phyloP scores from a whole-genome alignment of 2,329 filamentous ascomycete species.

The Colletotrichum karsti region DNA sequence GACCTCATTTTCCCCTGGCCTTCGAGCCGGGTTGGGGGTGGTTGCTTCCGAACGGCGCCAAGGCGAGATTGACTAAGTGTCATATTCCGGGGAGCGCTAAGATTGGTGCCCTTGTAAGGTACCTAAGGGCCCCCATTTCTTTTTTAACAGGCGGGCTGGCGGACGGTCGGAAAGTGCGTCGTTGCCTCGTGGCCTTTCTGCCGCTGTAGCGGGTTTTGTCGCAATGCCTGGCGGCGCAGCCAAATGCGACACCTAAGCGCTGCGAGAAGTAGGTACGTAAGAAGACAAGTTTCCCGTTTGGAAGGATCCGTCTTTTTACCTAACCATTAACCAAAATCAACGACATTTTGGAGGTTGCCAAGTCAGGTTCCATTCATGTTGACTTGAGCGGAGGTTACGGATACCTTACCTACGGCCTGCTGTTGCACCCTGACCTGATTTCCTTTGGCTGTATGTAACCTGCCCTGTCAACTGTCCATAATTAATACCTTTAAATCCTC shows the following conservation, averaged over 20 bases:
- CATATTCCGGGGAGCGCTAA: neutral
- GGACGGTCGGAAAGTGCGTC: conserved; percentile 1
- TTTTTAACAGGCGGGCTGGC: neutral
- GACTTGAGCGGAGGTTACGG: too few relatives aligned
- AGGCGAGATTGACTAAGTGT: conserved; percentile 6
- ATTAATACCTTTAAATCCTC: conserved; percentile 13
- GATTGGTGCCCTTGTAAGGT: neutral
- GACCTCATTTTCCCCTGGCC: neutral
- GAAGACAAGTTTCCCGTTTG: neutral
- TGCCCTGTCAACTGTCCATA: neutral
- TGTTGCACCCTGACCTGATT: neutral
- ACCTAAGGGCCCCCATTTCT: neutral
- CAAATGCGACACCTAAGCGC: neutral
- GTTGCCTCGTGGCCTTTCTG: conserved; percentile 19
- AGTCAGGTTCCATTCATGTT: too few relatives aligned
- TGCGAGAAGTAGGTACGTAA: conserved; percentile 1
- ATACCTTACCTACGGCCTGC: too few relatives aligned
- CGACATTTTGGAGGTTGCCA: neutral
- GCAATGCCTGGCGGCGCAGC: neutral
- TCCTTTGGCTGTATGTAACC: too few relatives aligned
- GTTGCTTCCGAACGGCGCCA: conserved; percentile 2
- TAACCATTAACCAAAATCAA: neutral
- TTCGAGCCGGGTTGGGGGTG: neutral
- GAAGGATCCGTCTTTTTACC: conserved; percentile 1
- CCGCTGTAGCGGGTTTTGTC: neutral